Evolutionary conservation across 352 stramenopile species (phyloP).

Genomic region (Pythium periplocum): DNA sequence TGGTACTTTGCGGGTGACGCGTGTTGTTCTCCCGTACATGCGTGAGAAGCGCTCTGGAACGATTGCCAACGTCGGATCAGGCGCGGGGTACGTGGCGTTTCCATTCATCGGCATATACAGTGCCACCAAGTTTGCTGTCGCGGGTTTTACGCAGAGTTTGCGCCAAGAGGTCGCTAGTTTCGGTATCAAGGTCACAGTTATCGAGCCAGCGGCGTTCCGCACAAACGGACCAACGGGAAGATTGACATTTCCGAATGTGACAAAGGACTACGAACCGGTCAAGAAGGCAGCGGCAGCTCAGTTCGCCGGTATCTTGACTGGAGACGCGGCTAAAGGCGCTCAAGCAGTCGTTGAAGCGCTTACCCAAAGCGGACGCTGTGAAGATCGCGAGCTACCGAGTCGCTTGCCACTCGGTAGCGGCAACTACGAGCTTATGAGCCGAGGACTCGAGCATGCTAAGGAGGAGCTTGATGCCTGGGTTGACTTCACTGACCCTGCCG

Average conservation of each 20-base stretch:
- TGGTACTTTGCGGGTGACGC: slow-evolving; percentile 26
- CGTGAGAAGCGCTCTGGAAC: slow-evolving; percentile 24
- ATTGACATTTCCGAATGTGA: background rate
- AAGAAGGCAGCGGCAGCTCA: background rate
- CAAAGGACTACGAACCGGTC: too few species aligned
- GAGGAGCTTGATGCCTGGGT: slow-evolving; percentile 1
- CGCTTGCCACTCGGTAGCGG: slow-evolving; percentile 8
- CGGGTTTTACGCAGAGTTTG: slow-evolving; percentile 26
- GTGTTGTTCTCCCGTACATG: slow-evolving; percentile 35
- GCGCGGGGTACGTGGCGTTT: slow-evolving; percentile 22
- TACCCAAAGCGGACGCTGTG: slow-evolving; percentile 20
- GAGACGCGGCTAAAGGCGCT: slow-evolving; percentile 14
- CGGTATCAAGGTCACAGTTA: slow-evolving; percentile 16
- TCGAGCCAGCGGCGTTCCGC: slow-evolving; percentile 5
- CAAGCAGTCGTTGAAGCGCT: slow-evolving; percentile 20
- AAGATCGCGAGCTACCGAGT: slow-evolving; percentile 8
- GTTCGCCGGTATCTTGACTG: background rate
- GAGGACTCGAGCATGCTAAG: background rate
- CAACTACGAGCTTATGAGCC: background rate
- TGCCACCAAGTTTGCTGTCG: slow-evolving; percentile 35
- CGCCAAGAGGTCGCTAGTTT: slow-evolving; percentile 26
- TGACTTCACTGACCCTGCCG: background rate
- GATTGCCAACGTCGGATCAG: slow-evolving; percentile 39
- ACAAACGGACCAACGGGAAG: background rate
- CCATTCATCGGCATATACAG: slow-evolving; percentile 28